These are phyloP conservation scores for Lactifluus hygrophoroides DNA, from an alignment of 768 basidiomycete genomes.

Conservation along the genomic window DNA sequence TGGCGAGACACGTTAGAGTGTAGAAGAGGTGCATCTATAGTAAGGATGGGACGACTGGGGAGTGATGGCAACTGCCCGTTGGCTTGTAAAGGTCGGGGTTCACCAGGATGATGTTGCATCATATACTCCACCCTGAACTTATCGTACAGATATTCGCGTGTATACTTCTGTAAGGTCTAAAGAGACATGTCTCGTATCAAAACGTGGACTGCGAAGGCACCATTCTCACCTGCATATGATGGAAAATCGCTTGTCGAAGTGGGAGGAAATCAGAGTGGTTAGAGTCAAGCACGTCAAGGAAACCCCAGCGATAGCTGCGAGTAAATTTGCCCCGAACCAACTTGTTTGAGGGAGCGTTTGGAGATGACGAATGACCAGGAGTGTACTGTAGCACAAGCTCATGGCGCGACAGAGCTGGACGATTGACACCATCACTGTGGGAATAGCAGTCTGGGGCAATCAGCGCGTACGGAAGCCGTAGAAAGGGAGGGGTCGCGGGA, in stretches of 20 bases:
- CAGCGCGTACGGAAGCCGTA: conserved; percentile 75
- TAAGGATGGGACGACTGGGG: conserved; percentile 18
- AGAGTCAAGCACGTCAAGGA: conserved; percentile 69
- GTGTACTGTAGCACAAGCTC: conserved; percentile 70
- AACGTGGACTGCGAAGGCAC: neutral
- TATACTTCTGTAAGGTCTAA: conserved; percentile 80
- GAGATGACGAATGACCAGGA: conserved; percentile 35
- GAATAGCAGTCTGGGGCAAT: conserved; percentile 79
- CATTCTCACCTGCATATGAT: conserved; percentile 74
- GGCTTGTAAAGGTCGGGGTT: conserved; percentile 5
- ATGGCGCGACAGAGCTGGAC: conserved; percentile 50
- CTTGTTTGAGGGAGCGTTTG: conserved; percentile 37
- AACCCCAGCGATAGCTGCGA: conserved; percentile 78
- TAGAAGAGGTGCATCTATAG: conserved; percentile 15
- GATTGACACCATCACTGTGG: conserved; percentile 70
- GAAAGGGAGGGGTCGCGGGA: conserved; percentile 48
- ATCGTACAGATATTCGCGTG: conserved; percentile 72
- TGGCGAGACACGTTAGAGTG: conserved; percentile 13
- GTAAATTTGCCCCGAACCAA: conserved; percentile 65
- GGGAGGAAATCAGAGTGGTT: conserved; percentile 74
- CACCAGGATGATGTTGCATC: conserved; percentile 32
- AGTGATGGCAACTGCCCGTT: conserved; percentile 30
- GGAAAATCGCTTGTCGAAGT: conserved; percentile 72
- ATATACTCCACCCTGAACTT: conserved; percentile 60
- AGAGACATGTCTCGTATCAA: conserved; percentile 6